A percentile compares a stretch with the other conserved stretches of the same genome.
Evolutionary conservation across 257 asterid genomes (phyloP).

Genomic region (Solanum appendiculatum): DNA sequence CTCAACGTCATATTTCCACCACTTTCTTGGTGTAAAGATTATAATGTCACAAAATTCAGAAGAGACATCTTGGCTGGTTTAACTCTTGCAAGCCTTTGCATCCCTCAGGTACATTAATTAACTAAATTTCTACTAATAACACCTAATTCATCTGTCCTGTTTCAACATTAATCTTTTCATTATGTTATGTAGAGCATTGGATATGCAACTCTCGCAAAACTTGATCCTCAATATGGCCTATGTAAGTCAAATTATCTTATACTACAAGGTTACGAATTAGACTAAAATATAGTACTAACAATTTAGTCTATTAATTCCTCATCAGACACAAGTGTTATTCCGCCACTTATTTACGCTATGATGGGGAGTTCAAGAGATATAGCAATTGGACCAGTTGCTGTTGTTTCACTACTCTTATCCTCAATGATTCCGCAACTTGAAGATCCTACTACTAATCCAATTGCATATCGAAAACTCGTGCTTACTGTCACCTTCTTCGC

Average conservation of each 20-base stretch:
- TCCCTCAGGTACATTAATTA: slow-evolving; percentile 22
- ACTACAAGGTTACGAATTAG: background rate
- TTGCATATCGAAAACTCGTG: slow-evolving; percentile 46
- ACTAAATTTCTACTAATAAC: background rate
- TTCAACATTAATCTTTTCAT: background rate
- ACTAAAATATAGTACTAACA: background rate
- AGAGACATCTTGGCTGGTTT: slow-evolving; percentile 29
- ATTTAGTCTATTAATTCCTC: background rate
- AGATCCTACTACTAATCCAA: slow-evolving; percentile 29
- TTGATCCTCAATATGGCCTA: slow-evolving; percentile 37
- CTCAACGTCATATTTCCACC: slow-evolving; percentile 18
- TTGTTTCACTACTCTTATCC: slow-evolving; percentile 29
- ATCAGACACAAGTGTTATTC: slow-evolving; percentile 34
- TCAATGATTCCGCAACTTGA: slow-evolving; percentile 22
- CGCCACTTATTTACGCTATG: slow-evolving; percentile 27
- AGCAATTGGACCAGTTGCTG: slow-evolving; percentile 41
- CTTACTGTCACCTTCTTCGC: slow-evolving; percentile 64
- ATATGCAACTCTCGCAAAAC: slow-evolving; percentile 33
- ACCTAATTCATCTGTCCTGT: too few species aligned
- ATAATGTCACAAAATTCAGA: slow-evolving; percentile 15
- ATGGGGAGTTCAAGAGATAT: slow-evolving; percentile 40
- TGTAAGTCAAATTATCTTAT: slow-evolving; percentile 15
- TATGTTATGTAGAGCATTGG: slow-evolving; percentile 22
- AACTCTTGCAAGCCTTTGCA: slow-evolving; percentile 41
- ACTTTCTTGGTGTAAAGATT: slow-evolving; percentile 18